Evolutionary conservation across 768 basidiomycete species (phyloP).

Genomic region (Suillus lakei): DNA sequence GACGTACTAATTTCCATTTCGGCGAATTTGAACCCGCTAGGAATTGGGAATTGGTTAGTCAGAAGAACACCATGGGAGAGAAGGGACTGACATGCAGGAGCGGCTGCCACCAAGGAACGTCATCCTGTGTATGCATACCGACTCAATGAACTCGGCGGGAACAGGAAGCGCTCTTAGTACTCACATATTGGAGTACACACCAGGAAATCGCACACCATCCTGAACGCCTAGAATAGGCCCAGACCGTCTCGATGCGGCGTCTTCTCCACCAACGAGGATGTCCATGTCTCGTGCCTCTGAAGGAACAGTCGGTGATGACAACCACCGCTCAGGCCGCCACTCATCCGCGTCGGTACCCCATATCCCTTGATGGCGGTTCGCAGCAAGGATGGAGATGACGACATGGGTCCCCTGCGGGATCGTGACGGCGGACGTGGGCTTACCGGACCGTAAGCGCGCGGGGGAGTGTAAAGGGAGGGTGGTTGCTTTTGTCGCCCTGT

Average conservation of each 20-base stretch:
- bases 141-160: not conserved
- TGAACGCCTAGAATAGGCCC: not conserved
- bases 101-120: conserved; percentile 40
- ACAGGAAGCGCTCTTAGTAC: conserved; percentile 10
- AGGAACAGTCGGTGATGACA: conserved; percentile 41
- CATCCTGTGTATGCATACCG: conserved; percentile 32
- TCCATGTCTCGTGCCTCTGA: conserved; percentile 11
- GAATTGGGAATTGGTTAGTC: not conserved
- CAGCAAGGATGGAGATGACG: conserved; percentile 39
- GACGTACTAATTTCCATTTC: conserved; percentile 57
- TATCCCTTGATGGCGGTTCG: conserved; percentile 44
- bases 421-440: conserved; percentile 23
- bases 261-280: conserved; percentile 22
- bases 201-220: conserved; percentile 41
- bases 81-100: conserved; percentile 38
- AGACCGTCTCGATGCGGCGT: not conserved
- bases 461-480: conserved; percentile 47
- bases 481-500: conserved; percentile 40
- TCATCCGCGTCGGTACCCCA: conserved; percentile 53
- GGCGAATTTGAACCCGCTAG: conserved; percentile 57
- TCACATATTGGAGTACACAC: conserved; percentile 48
- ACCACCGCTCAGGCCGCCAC: conserved; percentile 58
- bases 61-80: conserved; percentile 13
- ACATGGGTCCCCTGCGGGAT: conserved; percentile 38
- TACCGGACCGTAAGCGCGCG: conserved; percentile 40